Percentiles rank a stretch among this genome's conserved stretches.
These are phyloP conservation scores for Calocybe gangraenosa DNA, from an alignment of 768 basidiomycete genomes.

Conservation along the genomic window DNA sequence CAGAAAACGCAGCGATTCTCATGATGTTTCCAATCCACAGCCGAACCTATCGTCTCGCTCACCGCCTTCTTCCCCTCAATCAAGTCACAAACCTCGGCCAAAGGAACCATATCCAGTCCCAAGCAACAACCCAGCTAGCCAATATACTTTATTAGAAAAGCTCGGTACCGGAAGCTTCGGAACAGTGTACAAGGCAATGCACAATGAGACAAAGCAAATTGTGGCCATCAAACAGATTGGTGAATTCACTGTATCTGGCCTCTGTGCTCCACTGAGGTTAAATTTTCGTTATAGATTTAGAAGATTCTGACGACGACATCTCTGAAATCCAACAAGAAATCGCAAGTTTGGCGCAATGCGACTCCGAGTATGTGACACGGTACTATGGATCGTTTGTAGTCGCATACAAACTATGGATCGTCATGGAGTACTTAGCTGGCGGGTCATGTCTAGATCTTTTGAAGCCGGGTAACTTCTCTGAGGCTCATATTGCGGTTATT, in stretches of 20 bases:
- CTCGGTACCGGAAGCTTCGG: slow-evolving; percentile 98
- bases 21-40: slow-evolving; percentile 33
- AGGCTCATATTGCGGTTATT: slow-evolving; percentile 92
- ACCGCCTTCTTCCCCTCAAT: slow-evolving; percentile 46
- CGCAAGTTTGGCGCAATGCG: slow-evolving; percentile 91
- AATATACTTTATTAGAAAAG: slow-evolving; percentile 92
- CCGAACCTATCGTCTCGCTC: slow-evolving; percentile 38
- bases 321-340: slow-evolving; percentile 99
- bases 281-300: slow-evolving; percentile 67
- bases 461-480: slow-evolving; percentile 86
- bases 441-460: slow-evolving; percentile 98
- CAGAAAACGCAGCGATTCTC: slow-evolving; percentile 35
- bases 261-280: slow-evolving; percentile 4
- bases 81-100: slow-evolving; percentile 35
- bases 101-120: slow-evolving; percentile 68
- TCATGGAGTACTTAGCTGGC: slow-evolving; percentile 99
- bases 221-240: slow-evolving; percentile 99
- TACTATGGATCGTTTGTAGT: slow-evolving; percentile 98
- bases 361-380: slow-evolving; percentile 93
- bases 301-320: slow-evolving; percentile 98
- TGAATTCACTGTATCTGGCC: slow-evolving; percentile 29
- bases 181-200: slow-evolving; percentile 94
- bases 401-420: slow-evolving; percentile 96
- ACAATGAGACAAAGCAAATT: slow-evolving; percentile 89
- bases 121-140: slow-evolving; percentile 78